Base-by-base conservation (phyloP, 768 basidiomycete genomes). In the Termitomyces sp. region DNA sequence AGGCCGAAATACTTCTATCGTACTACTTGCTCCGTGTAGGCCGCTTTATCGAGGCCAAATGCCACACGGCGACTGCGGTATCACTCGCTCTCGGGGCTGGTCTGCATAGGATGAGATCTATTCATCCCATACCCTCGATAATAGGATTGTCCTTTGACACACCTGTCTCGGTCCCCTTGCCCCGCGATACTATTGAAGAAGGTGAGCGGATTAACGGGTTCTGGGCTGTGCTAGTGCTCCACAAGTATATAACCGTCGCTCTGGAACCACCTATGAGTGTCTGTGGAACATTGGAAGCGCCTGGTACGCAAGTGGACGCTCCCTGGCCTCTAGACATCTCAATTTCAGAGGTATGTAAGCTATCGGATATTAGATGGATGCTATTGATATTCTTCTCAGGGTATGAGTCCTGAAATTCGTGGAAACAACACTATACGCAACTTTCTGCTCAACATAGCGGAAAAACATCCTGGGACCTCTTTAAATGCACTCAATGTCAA, bases 181-280 rank as follows among this genome's bases (percentile, higher is more conserved):
- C 67, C 65, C 77, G 47, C 17, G 80, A 83, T 66, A 64, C 25
- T 25, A 25, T 84, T n/a, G 86, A 87, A 62, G 85, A 87, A 68
- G 86, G 83, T 20, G 87, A 88, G 67, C 78, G 85, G 37, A 86
- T 88, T 60, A 84, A 84, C 58, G 84, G 79, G 0, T 88, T 89
- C 69, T 89, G 87, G 87, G 74, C 82, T 0, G 84, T 83, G 7
- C 81, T 84, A 63, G 73, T 76, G 52, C 76, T 87, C 57, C 86
- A 88, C 71, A 83, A 85, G 57, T 79, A 79, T 66, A 79, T 85
- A 64, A 74, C 82, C 1, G 78, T 86, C 15, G 78, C 81, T 6
- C 75, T 85, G 43, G 84, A 85, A 59, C 76, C 79, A 1, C 77
- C 86, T 0, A 69, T 79, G 20, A 79, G 76, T n/a, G 79, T 88